Evolutionary conservation across 129 eudicot genomes (phyloP), one percentile per base, ranked within the genome.

Genomic region (Oenanthe sinensis): DNA sequence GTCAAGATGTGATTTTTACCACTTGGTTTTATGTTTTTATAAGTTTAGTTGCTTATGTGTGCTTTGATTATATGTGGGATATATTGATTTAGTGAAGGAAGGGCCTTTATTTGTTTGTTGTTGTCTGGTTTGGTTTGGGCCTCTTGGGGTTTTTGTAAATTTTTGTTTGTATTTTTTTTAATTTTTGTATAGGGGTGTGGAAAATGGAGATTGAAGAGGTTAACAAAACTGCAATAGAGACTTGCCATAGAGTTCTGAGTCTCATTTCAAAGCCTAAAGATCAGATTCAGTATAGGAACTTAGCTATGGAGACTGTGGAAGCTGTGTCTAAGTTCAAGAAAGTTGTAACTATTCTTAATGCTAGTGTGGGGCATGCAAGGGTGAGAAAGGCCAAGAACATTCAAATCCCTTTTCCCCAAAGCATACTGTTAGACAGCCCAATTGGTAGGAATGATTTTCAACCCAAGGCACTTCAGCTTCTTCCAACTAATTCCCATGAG

Each of bases 201-300:
- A 72, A 81, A 46, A 92, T 92, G 99, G 97, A 96, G 81, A 96
- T 96, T 79, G 99, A 92, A 81, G 93, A 85, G 87, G 97, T 91
- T 82, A 92, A 96, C 74, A 90, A 82, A 85, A 87, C 90, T 47
- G 99, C 99, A 40, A 89, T 96, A 71, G 99, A 96, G 81, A 90
- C 96, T 75, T 88, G 97, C 78, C 91, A 96, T 84, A 90, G 87
- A 84, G 94, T 96, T 68, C 84, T 96, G 33, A 88, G 70, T 71
- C 83, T 96, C 24, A 81, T 96, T 82, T 85, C 88, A 84, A 88
- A 92, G 40, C 96, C 97, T 24, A 85, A 89, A 82, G 91, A 88
- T 79, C 90, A 88, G 68, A 86, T 47, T 83, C 95, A 92, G 75
- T 82, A 44, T 84, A 87, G 87, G 77, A 85, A 79, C 82, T 79